These are phyloP conservation scores for Daldinia decipiens DNA, from an alignment of 495 filamentous ascomycete species.

Conservation along the genomic window DNA sequence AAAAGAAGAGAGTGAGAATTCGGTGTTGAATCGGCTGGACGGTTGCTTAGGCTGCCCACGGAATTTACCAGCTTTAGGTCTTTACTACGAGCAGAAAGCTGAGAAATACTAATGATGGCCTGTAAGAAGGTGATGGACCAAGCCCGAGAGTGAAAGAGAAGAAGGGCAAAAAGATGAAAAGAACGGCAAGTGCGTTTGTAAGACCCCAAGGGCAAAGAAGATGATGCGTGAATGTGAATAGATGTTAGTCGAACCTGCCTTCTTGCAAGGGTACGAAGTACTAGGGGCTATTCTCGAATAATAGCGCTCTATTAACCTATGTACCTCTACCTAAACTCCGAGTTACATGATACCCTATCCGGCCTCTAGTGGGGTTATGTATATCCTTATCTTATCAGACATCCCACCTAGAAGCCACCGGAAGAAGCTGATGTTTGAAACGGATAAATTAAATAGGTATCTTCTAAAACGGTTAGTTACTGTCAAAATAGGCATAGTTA, in stretches of 20 bases:
- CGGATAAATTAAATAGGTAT: background rate
- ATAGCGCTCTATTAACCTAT: background rate
- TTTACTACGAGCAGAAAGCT: background rate
- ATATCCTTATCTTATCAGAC: background rate
- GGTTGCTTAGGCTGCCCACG: background rate
- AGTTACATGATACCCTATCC: background rate
- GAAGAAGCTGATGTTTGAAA: background rate
- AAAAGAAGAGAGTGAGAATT: conserved; percentile 8
- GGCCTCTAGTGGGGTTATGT: background rate
- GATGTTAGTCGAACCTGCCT: conserved; percentile 30
- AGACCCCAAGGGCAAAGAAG: conserved; percentile 19
- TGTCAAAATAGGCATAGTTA: background rate
- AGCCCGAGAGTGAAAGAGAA: conserved; percentile 7
- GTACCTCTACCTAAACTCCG: background rate
- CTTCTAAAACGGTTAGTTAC: background rate
- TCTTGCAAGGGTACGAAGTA: conserved; percentile 29
- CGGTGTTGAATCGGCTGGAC: conserved; percentile 12
- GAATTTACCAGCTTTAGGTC: conserved; percentile 3
- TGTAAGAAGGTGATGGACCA: background rate
- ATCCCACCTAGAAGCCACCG: background rate
- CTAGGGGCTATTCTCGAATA: conserved; percentile 10
- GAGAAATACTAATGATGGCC: background rate
- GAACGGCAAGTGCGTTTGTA: conserved; percentile 1
- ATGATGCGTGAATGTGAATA: conserved; percentile 31
- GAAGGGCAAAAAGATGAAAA: conserved; percentile 3